Evolutionary conservation across 192 early-diverging fungal genomes (phyloP).

Genomic region (Backusella westeae): DNA sequence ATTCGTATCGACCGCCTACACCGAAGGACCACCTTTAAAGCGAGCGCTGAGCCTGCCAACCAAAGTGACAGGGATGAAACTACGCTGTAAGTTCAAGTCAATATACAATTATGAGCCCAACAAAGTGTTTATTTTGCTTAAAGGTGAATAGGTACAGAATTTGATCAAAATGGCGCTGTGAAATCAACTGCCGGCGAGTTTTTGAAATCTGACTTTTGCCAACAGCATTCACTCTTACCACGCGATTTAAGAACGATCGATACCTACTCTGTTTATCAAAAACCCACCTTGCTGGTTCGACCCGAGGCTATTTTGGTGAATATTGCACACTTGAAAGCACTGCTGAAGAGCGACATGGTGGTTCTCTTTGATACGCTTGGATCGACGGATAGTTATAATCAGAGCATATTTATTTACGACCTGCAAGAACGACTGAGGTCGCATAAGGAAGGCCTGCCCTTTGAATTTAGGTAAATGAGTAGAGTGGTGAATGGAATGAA

Average conservation of each 20-base stretch:
- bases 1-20: not conserved
- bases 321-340: conserved; percentile 74
- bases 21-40: not conserved
- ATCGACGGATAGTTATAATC: conserved; percentile 64
- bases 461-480: conserved; percentile 48
- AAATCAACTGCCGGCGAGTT: conserved; percentile 74
- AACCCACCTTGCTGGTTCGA: conserved; percentile 81
- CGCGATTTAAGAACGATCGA: conserved; percentile 87
- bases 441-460: conserved; percentile 48
- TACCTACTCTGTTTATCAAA: conserved; percentile 71
- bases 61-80: conserved; percentile 11
- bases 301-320: conserved; percentile 81
- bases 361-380: conserved; percentile 77
- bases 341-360: conserved; percentile 76
- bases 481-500: not conserved
- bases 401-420: conserved; percentile 76
- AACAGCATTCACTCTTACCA: conserved; percentile 72
- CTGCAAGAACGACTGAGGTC: conserved; percentile 68
- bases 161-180: conserved; percentile 66
- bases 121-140: not conserved
- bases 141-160: conserved; percentile 53
- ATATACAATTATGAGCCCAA: not conserved
- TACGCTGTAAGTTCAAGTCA: conserved; percentile 11
- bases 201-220: conserved; percentile 75
- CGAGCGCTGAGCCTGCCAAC: not conserved